Base-by-base conservation (phyloP, 805 yeast genomes). In the Candida silvatica region DNA sequence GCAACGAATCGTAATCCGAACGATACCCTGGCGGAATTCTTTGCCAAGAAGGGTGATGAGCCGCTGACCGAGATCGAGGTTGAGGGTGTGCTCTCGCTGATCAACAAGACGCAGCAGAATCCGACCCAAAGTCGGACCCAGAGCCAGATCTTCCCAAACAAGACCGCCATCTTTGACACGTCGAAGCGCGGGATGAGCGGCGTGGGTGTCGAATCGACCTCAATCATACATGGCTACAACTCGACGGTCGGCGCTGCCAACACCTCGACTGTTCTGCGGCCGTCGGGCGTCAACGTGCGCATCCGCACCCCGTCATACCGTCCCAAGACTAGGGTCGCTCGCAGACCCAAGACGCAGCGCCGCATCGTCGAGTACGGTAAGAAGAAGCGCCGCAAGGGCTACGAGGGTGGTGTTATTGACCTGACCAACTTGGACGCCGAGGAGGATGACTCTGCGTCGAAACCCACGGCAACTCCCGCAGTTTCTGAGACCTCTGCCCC, bases 71-170 rank as follows among this genome's bases (percentile, higher is more conserved):
- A 78, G 17, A 64, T 83, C 29, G 95, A 85, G 52, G 69, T 77
- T 47, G 90, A 80, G 55, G 94, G 94, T n/a, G 90, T 84, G 1
- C 52, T 78, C 41, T 71, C 87, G 5, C 56, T 83, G 14, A 62
- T 71, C 39, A 59, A 61, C 15, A 69, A 65, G 41, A 59, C 66
- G 5, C 54, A 59, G 37, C 51, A 42, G 17, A 48, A 42, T n/a
- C 42, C 33, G 24, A 36, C 16, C 33, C 42, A 25, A 20, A 36
- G 42, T 17, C 39, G 44, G 26, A 37, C 40, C 29, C 27, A 31
- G 20, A 31, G 35, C 27, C 20, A 28, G 31, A 27, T 29, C 19
- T 31, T 30, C 29, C 37, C 30, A 3, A 36, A 32, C 18, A 24
- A 17, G 11, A 33, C 37, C 28, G 35, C 22, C 23, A n/a, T n/a